Evolutionary conservation across 306 rosid genomes (phyloP).

Genomic region (Myrica gale): DNA sequence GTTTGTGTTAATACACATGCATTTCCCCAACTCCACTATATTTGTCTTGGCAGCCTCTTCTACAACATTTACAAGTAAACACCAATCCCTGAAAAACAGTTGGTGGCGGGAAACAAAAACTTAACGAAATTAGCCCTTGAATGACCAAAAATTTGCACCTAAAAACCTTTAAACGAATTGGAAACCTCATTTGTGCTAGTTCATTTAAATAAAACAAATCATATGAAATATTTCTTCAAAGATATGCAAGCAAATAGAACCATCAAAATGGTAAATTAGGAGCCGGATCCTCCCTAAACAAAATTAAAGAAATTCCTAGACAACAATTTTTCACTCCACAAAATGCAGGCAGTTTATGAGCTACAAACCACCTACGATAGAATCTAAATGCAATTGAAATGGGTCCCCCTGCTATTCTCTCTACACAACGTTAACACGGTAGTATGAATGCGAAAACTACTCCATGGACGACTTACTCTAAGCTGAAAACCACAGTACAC

Average conservation of each 20-base stretch:
- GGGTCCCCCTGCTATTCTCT: background rate
- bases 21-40: background rate
- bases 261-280: background rate
- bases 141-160: background rate
- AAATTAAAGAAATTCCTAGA: background rate
- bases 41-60: background rate
- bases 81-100: background rate
- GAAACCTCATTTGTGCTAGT: background rate
- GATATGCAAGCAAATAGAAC: background rate
- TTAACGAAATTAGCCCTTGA: background rate
- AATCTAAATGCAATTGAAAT: background rate
- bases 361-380: background rate
- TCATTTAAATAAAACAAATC: background rate
- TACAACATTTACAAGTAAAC: background rate
- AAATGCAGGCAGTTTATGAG: slow-evolving; percentile 1
- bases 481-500: background rate
- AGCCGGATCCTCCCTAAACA: background rate
- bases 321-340: background rate
- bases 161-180: background rate
- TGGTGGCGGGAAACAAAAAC: background rate
- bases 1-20: background rate
- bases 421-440: background rate
- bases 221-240: background rate
- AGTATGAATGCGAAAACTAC: background rate
- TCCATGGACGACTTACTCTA: background rate